These are phyloP conservation scores for Lignosus rhinocerotis DNA, from an alignment of 1,284 basidiomycete species.

Conservation along the genomic window DNA sequence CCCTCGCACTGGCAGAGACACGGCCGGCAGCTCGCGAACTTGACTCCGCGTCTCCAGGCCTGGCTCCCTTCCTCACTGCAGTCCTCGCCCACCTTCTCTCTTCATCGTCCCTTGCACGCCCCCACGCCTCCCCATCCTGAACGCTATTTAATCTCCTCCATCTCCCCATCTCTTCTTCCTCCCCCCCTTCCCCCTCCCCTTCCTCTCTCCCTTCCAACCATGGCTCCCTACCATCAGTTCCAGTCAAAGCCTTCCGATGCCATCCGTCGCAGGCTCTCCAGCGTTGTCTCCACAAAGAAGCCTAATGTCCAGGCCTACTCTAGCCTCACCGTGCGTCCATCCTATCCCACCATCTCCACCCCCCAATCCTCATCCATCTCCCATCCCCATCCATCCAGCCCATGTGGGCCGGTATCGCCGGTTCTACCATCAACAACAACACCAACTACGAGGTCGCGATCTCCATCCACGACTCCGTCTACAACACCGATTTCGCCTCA, in stretches of 20 bases:
- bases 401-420: constrained; percentile 82
- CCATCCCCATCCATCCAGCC: constrained; percentile 45
- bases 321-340: constrained; percentile 57
- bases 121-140: constrained; percentile 2
- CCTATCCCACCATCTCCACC: constrained; percentile 22
- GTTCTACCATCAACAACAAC: constrained; percentile 55
- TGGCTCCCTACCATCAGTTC: constrained; percentile 42
- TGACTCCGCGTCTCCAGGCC: constrained; percentile 6
- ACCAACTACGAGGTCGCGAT: constrained; percentile 67
- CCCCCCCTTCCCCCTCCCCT: background rate
- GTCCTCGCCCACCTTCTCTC: background rate
- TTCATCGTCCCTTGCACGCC: constrained; percentile 1
- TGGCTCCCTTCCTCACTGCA: background rate
- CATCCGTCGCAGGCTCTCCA: constrained; percentile 67
- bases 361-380: constrained; percentile 17
- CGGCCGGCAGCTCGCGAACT: constrained; percentile 1
- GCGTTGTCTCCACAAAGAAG: constrained; percentile 44
- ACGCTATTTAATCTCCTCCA: constrained; percentile 22
- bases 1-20: too few relatives aligned
- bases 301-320: constrained; percentile 57
- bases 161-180: constrained; percentile 15
- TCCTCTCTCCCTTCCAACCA: background rate
- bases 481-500: constrained; percentile 73
- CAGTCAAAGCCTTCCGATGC: constrained; percentile 62
- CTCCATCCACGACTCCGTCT: constrained; percentile 79